Evolutionary conservation across 108 stramenopile species (phyloP), one percentile per base, ranked within the genome.

Genomic region (Phaeodactylum tricornutum): DNA sequence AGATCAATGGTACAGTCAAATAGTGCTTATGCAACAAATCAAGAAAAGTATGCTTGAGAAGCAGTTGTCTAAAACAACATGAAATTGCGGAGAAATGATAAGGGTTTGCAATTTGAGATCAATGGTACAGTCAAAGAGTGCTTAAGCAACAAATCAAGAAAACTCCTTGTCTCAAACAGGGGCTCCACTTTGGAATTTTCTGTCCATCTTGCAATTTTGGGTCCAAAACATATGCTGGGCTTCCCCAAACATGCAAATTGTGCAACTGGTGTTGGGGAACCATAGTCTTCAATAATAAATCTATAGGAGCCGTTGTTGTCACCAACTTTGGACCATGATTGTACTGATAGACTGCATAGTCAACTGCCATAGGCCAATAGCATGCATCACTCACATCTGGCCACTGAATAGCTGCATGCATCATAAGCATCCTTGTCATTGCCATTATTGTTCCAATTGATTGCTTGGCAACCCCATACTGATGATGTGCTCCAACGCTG

Each of bases 361-460:
- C 37, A 17, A 36, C 27, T 8, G 48, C 44, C 29, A 46, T 61
- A 11, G 44, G 59, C 41, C 42, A 46, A 7, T 11, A 12, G 4
- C 16, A 12, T 14, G 39, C 16, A 29, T 50, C 50, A 17, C 19
- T 29, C 11, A 51, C 24, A 5, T 43, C 57, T 21, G 56, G 56
- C 55, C 48, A 57, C 43, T 64, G 63, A 26, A 51, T 19, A 0
- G 62, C 37, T 0, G 57, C 55, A 50, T 72, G 71, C 2, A 64
- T 19, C 53, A 72, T 57, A 27, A 58, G 47, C 2, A 41, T 28
- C 4, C 63, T 28, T 4, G 48, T 51, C 16, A 49, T 40, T 8
- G 47, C 43, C 20, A 29, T 57, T 2, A 67, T 53, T 0, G 66
- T 68, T 31, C 51, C 57, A 0, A 73, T 64, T 0, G 48, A 21